These are phyloP conservation scores for Styphnolobium japonicum DNA, from an alignment of 306 rosid genomes.

Conservation along the genomic window DNA sequence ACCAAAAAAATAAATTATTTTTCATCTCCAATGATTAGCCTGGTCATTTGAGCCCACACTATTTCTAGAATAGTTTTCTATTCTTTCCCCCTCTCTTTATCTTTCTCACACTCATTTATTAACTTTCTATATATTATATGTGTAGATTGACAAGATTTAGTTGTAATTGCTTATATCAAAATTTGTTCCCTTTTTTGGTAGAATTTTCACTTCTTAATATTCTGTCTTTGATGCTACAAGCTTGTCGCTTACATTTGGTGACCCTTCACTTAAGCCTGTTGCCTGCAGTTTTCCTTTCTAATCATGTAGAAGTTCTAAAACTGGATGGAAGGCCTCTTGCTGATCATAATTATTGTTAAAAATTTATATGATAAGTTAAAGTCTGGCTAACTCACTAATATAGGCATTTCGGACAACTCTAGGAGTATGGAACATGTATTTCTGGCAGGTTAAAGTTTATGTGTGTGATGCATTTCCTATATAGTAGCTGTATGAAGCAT, in stretches of 20 bases:
- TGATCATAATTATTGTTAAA: not conserved
- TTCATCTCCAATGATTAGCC: not conserved
- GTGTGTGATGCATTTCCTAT: not conserved
- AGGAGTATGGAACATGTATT: not conserved
- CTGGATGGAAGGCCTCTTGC: not conserved
- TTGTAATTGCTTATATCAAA: not conserved
- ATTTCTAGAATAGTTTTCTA: conserved; percentile 1
- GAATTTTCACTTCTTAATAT: not conserved
- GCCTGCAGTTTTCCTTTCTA: not conserved
- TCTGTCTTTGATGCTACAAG: not conserved
- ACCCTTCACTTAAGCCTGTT: not conserved
- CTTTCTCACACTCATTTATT: not conserved
- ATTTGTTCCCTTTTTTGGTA: not conserved
- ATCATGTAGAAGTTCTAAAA: not conserved
- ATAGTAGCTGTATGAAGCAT: not conserved
- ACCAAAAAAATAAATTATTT: not conserved
- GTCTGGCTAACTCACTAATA: not conserved
- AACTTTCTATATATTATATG: not conserved
- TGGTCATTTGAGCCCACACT: conserved; percentile 1
- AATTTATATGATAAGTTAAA: not conserved
- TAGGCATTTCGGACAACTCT: not conserved
- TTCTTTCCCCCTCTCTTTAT: not conserved
- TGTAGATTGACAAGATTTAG: not conserved
- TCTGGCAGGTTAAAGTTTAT: not conserved
- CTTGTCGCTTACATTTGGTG: not conserved